A percentile compares a stretch with the other conserved stretches of the same genome.
Evolutionary conservation across 257 asterid genomes (phyloP).

Genomic region (Fraxinus anomala): DNA sequence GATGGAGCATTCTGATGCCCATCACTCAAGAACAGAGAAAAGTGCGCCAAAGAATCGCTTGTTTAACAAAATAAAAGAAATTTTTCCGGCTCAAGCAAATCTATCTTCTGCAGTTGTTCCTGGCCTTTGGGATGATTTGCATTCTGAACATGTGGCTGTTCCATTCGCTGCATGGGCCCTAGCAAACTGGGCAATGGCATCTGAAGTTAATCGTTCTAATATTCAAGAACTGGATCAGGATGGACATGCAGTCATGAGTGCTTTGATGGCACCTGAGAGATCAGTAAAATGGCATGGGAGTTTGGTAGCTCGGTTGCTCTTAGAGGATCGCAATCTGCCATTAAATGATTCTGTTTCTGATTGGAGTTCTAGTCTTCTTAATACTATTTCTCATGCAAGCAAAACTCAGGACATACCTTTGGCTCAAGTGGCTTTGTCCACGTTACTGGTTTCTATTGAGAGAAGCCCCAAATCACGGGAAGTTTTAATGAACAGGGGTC

Average conservation of each 20-base stretch:
- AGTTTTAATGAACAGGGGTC: conserved; percentile 81
- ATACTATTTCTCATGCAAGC: conserved; percentile 89
- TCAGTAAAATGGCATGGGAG: conserved; percentile 99
- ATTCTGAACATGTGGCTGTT: conserved; percentile 90
- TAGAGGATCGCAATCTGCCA: conserved; percentile 82
- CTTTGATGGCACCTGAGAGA: conserved; percentile 95
- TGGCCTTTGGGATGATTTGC: conserved; percentile 99
- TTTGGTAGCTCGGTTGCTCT: conserved; percentile 81
- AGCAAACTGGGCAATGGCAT: conserved; percentile 98
- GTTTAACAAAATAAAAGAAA: conserved; percentile 58
- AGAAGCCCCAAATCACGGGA: conserved; percentile 80
- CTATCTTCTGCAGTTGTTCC: conserved; percentile 75
- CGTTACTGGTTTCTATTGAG: conserved; percentile 79
- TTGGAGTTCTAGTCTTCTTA: conserved; percentile 90
- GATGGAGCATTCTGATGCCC: conserved; percentile 50
- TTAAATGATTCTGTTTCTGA: conserved; percentile 77
- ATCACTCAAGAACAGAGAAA: conserved; percentile 31
- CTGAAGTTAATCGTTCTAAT: conserved; percentile 81
- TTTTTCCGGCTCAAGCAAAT: conserved; percentile 42
- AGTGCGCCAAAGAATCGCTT: conserved; percentile 39
- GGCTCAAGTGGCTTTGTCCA: conserved; percentile 83
- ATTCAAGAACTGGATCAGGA: conserved; percentile 92
- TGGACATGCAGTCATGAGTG: conserved; percentile 88
- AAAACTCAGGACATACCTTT: conserved; percentile 77
- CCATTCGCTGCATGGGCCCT: conserved; percentile 99